Conservation (phyloP, 768 basidiomycete species). For the Lentinus tigrinus region DNA sequence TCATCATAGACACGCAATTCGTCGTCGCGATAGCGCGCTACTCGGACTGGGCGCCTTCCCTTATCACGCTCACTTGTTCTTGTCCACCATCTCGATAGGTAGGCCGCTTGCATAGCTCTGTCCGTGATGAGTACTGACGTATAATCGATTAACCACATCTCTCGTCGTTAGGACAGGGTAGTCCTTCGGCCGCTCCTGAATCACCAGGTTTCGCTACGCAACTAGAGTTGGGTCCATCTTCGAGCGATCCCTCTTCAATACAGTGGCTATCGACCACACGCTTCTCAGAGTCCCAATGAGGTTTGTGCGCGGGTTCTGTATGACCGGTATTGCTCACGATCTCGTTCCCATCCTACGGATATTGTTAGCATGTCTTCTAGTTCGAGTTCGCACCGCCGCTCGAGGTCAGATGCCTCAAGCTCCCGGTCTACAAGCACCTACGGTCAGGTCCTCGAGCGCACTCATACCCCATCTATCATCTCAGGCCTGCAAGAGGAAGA, state of each 20-base stretch:
- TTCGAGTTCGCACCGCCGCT: not conserved
- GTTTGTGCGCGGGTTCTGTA: not conserved
- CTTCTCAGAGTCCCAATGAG: not conserved
- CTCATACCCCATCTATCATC: not conserved
- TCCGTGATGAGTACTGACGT: too few relatives aligned
- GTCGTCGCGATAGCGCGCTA: not conserved
- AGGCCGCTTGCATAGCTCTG: too few relatives aligned
- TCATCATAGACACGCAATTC: not conserved
- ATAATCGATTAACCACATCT: too few relatives aligned
- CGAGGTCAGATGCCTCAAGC: not conserved
- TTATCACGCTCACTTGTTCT: not conserved
- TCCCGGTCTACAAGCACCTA: slow-evolving; percentile 3
- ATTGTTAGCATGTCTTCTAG: not conserved
- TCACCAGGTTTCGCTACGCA: too few relatives aligned
- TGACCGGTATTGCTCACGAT: not conserved
- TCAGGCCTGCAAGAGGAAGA: not conserved
- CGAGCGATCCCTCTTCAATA: too few relatives aligned
- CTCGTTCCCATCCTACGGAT: not conserved
- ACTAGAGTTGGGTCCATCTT: too few relatives aligned
- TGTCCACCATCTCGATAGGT: not conserved
- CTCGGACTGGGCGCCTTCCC: not conserved
- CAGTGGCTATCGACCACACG: too few relatives aligned
- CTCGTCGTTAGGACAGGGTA: too few relatives aligned
- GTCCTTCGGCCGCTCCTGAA: too few relatives aligned
- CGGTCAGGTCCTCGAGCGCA: slow-evolving; percentile 4